A percentile compares a stretch with the other conserved stretches of the same genome.
Evolutionary conservation across 331 rosid genomes (phyloP).

Genomic region (Malus hybrid): DNA sequence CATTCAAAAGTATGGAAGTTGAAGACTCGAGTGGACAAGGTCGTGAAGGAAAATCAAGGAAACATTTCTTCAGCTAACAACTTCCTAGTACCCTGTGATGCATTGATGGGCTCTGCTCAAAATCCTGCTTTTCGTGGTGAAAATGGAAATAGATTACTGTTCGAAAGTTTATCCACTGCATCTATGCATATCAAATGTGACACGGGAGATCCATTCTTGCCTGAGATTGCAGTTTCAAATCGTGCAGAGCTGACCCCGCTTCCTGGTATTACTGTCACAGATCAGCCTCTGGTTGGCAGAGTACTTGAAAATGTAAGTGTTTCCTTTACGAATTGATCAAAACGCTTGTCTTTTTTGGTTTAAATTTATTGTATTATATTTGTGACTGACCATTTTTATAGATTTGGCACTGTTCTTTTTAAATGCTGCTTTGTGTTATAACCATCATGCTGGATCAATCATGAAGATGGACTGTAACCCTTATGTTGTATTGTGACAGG

Average conservation of each 20-base stretch:
- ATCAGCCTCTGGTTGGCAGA: constrained; percentile 21
- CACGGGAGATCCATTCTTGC: constrained; percentile 27
- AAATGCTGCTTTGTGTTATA: no score
- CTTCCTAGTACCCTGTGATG: constrained; percentile 28
- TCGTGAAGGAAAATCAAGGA: constrained; percentile 35
- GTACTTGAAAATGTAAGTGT: constrained; percentile 38
- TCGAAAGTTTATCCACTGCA: constrained; percentile 24
- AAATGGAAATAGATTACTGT: constrained; percentile 19
- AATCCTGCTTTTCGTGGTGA: constrained; percentile 21
- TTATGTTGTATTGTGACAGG: constrained; percentile 6
- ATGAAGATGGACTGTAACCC: background rate
- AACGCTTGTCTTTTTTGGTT: background rate
- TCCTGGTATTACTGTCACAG: constrained; percentile 19
- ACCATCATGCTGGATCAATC: background rate
- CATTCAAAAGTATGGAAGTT: constrained; percentile 37
- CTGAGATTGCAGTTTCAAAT: constrained; percentile 27
- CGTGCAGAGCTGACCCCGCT: constrained; percentile 28
- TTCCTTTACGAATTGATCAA: background rate
- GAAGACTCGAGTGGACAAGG: constrained; percentile 44
- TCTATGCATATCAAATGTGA: constrained; percentile 27
- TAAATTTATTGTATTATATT: constrained; percentile 2
- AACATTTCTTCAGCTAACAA: constrained; percentile 28
- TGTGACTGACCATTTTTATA: background rate
- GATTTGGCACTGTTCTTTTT: background rate
- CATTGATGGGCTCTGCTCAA: constrained; percentile 14